phyloP scores from a whole-genome alignment of 2,329 filamentous ascomycete species.

The Elsinoe necatrix region DNA sequence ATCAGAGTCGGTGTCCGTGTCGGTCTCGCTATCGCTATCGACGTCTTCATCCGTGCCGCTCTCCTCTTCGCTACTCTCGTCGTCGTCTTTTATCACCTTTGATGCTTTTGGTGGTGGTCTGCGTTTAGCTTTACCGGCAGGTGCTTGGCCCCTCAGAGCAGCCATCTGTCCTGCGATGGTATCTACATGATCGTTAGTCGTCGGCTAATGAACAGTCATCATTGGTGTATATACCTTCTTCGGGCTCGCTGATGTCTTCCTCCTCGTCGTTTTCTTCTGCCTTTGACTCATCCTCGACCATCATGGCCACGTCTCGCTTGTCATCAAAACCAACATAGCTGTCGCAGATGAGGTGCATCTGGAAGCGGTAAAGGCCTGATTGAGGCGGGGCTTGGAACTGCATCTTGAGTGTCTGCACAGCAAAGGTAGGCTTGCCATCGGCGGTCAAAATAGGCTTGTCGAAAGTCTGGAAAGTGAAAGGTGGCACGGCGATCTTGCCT shows the following conservation, averaged over 20 bases:
- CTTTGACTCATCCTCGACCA: conserved; percentile 82
- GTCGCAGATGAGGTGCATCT: conserved; percentile 88
- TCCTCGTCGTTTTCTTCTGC: conserved; percentile 66
- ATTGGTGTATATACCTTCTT: conserved; percentile 64
- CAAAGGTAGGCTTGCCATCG: conserved; percentile 78
- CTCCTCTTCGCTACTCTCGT: conserved; percentile 32
- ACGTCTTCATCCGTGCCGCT: conserved; percentile 31
- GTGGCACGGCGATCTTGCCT: conserved; percentile 91
- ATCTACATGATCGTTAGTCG: conserved; percentile 22
- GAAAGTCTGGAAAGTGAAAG: conserved; percentile 89
- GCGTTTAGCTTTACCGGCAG: conserved; percentile 20
- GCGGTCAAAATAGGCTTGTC: conserved; percentile 79
- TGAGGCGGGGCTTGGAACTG: conserved; percentile 93
- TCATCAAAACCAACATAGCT: conserved; percentile 92
- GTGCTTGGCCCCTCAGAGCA: conserved; percentile 28
- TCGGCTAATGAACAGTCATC: background rate
- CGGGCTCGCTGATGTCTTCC: conserved; percentile 88
- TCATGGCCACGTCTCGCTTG: conserved; percentile 80
- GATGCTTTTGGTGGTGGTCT: conserved; percentile 18
- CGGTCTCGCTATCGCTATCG: conserved; percentile 29
- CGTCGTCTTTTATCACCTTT: conserved; percentile 22
- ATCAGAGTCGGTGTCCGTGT: conserved; percentile 65
- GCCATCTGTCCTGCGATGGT: conserved; percentile 33
- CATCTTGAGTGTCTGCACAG: conserved; percentile 92
- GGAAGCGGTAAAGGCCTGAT: conserved; percentile 86